Conservation (phyloP, 305 asterid species). For the Lippia alba region DNA sequence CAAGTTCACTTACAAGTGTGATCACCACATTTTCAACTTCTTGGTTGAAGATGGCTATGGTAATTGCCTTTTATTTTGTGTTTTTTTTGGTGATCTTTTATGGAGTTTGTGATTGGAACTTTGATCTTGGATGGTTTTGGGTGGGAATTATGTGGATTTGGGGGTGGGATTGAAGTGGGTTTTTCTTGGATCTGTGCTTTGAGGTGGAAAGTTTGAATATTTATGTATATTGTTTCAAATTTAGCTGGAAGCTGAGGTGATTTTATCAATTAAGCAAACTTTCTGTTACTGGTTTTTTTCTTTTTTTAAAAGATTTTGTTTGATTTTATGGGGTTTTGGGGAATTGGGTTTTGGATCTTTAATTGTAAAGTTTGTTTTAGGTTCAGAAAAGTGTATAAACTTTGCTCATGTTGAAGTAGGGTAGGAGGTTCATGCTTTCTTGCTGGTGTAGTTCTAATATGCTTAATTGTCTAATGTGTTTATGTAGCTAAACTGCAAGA, state of each 20-base stretch:
- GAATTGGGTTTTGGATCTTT: slow-evolving; percentile 27
- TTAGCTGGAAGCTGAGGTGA: neutral
- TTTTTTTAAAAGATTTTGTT: neutral
- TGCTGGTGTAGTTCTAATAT: neutral
- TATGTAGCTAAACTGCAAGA: neutral
- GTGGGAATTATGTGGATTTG: neutral
- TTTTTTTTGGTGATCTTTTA: neutral
- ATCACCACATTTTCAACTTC: slow-evolving; percentile 72
- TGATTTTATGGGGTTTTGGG: neutral
- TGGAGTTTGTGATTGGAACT: too few relatives aligned
- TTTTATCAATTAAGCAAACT: slow-evolving; percentile 10
- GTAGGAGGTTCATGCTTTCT: slow-evolving; percentile 5
- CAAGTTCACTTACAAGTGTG: slow-evolving; percentile 70
- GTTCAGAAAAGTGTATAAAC: neutral
- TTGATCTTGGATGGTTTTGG: neutral
- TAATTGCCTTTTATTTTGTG: slow-evolving; percentile 22
- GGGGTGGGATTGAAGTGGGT: slow-evolving; percentile 33
- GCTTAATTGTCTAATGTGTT: neutral
- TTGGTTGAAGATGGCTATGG: slow-evolving; percentile 76
- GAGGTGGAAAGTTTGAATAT: slow-evolving; percentile 29
- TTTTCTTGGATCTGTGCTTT: slow-evolving; percentile 47
- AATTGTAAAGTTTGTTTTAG: neutral
- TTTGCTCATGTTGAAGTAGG: neutral
- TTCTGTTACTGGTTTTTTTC: neutral
- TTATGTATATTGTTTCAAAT: neutral